Evolutionary conservation across 768 basidiomycete genomes (phyloP), one percentile per base, ranked within the genome.

Genomic region (Termitomyces titanicus): DNA sequence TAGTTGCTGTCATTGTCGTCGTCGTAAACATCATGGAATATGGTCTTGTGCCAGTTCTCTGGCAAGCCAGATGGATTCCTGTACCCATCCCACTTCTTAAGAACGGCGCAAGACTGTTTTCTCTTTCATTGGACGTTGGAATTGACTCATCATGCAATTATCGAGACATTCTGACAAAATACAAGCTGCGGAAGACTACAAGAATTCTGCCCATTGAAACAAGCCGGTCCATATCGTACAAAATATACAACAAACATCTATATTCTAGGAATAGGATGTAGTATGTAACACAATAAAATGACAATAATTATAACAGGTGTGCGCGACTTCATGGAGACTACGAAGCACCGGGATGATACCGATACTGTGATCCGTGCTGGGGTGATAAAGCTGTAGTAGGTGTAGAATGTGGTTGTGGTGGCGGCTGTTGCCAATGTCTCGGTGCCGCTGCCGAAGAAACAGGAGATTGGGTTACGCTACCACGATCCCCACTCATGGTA

Each of bases 291-390:
- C 52, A 60, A 60, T 56, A 60, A 50, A 51, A 55, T 43, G 31
- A 56, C 42, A 53, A 52, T 45, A 53, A 48, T 40, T 42, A 53
- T 50, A 51, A n/a, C 56, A 27, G 35, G 44, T 56, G 58, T 61
- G 53, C 57, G 38, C 9, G 39, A 10, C 17, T 39, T 59, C 58
- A 59, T 58, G 65, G 61, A 51, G 66, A 66, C 60, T 72, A 72
- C 37, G 73, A 64, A 46, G 70, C 60, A 35, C 66, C 44, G 5
- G 44, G 53, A 50, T 69, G 69, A 47, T 71, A 67, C 59, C 67
- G 70, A 53, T 67, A 69, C 44, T 69, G 72, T 17, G 65, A 56
- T 25, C 33, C 44, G 34, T 52, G 54, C 29, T 56, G 59, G 27
- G 35, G 51, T 12, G 53, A 12, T 31, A 51, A 38, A 24, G 33